Conservation (phyloP, 352 stramenopile genomes). For the Pythium biforme region DNA sequence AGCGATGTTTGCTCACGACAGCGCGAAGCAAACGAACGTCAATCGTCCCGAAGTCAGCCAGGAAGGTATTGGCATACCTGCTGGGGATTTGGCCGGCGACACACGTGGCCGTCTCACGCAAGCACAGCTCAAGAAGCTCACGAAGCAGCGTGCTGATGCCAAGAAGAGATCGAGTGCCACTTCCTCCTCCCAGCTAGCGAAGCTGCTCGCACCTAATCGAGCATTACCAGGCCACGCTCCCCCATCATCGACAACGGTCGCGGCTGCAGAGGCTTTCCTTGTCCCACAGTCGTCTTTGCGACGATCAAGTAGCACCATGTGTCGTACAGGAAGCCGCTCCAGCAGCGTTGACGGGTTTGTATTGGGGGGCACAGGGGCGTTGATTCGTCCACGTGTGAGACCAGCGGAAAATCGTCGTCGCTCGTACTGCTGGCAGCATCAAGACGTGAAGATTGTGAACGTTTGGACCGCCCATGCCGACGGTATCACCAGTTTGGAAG, state of each 20-base stretch:
- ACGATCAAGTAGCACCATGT: neutral
- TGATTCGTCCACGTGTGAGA: slow-evolving; percentile 11
- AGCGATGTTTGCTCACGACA: slow-evolving; percentile 59
- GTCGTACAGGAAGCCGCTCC: neutral
- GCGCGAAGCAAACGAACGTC: slow-evolving; percentile 35
- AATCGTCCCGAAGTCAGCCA: slow-evolving; percentile 6
- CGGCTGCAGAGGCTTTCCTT: slow-evolving; percentile 48
- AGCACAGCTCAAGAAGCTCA: slow-evolving; percentile 36
- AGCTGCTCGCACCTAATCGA: slow-evolving; percentile 23
- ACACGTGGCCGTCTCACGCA: slow-evolving; percentile 26
- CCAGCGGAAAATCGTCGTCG: slow-evolving; percentile 1
- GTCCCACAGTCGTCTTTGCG: neutral
- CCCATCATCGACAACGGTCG: slow-evolving; percentile 37
- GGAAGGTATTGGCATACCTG: neutral
- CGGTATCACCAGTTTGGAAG: slow-evolving; percentile 52
- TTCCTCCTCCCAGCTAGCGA: slow-evolving; percentile 10
- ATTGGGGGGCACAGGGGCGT: neutral
- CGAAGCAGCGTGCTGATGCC: slow-evolving; percentile 29
- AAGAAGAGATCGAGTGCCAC: slow-evolving; percentile 23
- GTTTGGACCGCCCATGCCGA: slow-evolving; percentile 54
- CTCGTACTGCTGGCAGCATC: slow-evolving; percentile 22
- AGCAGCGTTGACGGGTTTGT: neutral
- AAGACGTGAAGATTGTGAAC: slow-evolving; percentile 39
- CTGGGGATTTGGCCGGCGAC: neutral
- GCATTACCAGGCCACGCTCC: slow-evolving; percentile 13